These are phyloP conservation scores for Fusarium anguioides DNA, from an alignment of 2,329 filamentous ascomycete genomes.

Conservation along the genomic window DNA sequence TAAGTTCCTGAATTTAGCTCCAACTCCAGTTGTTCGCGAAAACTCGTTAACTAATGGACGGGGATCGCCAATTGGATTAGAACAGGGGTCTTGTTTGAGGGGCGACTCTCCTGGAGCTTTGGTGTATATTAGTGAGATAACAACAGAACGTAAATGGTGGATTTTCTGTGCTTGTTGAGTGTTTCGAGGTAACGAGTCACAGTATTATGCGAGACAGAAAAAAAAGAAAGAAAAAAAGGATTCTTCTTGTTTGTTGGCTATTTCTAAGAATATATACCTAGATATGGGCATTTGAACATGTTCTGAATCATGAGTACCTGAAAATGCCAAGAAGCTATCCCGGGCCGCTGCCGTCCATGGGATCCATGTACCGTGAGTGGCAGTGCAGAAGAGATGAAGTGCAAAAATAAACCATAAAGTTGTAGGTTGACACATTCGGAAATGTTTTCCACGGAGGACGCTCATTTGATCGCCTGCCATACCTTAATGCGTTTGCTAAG, in stretches of 20 bases:
- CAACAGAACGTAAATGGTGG: not conserved
- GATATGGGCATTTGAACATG: not conserved
- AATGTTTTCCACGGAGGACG: not conserved
- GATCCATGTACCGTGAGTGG: constrained; percentile 20
- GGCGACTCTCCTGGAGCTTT: constrained; percentile 19
- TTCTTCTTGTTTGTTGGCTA: no score
- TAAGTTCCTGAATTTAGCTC: constrained; percentile 11
- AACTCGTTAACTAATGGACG: constrained; percentile 11
- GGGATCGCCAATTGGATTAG: constrained; percentile 28
- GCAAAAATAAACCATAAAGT: not conserved
- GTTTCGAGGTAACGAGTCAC: not conserved
- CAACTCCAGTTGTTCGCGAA: constrained; percentile 4
- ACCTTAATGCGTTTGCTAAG: not conserved
- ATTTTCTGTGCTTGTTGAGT: not conserved
- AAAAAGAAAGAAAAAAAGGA: not conserved
- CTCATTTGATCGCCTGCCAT: not conserved
- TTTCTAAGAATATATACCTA: not conserved
- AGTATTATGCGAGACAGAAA: not conserved
- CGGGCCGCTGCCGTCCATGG: constrained; percentile 29
- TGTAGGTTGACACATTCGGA: not conserved
- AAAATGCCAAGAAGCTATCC: constrained; percentile 27
- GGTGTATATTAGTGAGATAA: constrained; percentile 1
- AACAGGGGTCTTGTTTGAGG: constrained; percentile 9
- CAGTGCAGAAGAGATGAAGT: constrained; percentile 21
- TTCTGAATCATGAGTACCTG: constrained; percentile 2